These are phyloP conservation scores for Aspergillus heteromorphus DNA, from an alignment of 495 filamentous ascomycete genomes.

Conservation along the genomic window DNA sequence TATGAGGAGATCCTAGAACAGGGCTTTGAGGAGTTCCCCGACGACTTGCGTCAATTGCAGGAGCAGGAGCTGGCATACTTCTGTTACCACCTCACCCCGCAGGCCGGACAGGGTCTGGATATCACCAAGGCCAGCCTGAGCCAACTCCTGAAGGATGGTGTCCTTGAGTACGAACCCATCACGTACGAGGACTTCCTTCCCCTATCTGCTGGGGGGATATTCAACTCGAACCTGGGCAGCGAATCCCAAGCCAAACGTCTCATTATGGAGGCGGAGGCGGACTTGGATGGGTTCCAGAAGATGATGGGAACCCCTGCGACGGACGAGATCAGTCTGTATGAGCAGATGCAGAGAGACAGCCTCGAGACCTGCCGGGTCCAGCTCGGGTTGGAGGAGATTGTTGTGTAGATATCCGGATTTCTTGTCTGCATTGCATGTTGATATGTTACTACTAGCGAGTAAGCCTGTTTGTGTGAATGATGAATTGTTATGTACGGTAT, in stretches of 20 bases:
- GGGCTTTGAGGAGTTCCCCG: conserved; percentile 28
- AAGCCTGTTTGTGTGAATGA: neutral
- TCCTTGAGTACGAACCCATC: conserved; percentile 29
- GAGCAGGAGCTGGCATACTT: conserved; percentile 29
- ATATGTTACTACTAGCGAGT: neutral
- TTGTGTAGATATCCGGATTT: neutral
- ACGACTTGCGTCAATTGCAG: conserved; percentile 22
- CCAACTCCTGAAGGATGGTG: conserved; percentile 17
- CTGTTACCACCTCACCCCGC: conserved; percentile 18
- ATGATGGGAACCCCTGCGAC: conserved; percentile 17
- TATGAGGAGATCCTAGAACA: conserved; percentile 20
- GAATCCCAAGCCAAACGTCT: conserved; percentile 17
- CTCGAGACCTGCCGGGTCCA: conserved; percentile 18
- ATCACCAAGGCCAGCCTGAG: conserved; percentile 5
- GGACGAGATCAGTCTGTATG: conserved; percentile 29
- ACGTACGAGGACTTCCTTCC: conserved; percentile 43
- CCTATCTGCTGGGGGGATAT: conserved; percentile 38
- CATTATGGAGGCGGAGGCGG: conserved; percentile 26
- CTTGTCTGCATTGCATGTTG: neutral
- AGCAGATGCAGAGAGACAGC: conserved; percentile 22
- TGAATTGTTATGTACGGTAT: too few relatives aligned
- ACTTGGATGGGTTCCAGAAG: conserved; percentile 29
- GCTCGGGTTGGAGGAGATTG: conserved; percentile 15
- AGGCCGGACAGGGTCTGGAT: conserved; percentile 5
- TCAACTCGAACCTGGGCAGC: conserved; percentile 33